Evolutionary conservation across 2,329 filamentous ascomycete genomes (phyloP), one percentile per base, ranked within the genome.

Genomic region (Corniculantispora saksenae): DNA sequence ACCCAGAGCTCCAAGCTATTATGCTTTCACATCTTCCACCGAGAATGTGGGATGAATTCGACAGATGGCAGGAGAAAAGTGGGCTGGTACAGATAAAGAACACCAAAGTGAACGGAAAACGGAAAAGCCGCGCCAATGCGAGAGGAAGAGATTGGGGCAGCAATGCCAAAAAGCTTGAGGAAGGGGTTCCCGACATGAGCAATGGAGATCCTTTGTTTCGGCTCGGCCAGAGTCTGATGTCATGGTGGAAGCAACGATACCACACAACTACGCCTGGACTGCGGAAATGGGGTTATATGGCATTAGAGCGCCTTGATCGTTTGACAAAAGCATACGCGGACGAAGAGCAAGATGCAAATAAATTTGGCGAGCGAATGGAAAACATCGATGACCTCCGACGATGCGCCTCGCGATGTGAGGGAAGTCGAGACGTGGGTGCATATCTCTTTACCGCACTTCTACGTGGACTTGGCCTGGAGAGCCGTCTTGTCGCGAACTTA

Each of bases 221-320:
- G 25, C 81, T 98, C 4, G 82, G 98, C 72, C 91, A 90, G 71
- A 83, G 87, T 3, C 79, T 99, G n/a, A 83, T 89, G 12, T 85
- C 89, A 1, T 97, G 93, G 83, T 99, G 95, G 95, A 93, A 89
- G 74, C 91, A 93, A 71, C 84, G 89, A 40, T 99, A 97, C 76
- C 85, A 82, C 1, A 83, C 95, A 51, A 92, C 88, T 0, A 85
- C 89, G 0, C 93, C 94, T 0, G 92, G 92, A 0, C 73, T 98
- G 25, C 86, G 94, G n/a, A 99, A 98, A 79, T 84, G 87, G 73
- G 95, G 95, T 0, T 98, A 98, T 74, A 91, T 94, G 80, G 84
- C 91, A 0, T 84, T 93, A n/a, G 83, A 90, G 70, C 84, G 87
- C 27, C 79, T 97, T 2, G 89, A 93, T 70, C 85, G 89, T n/a